Evolutionary conservation across 345 rosid genomes (phyloP).

Genomic region (Carallia brachiata): DNA sequence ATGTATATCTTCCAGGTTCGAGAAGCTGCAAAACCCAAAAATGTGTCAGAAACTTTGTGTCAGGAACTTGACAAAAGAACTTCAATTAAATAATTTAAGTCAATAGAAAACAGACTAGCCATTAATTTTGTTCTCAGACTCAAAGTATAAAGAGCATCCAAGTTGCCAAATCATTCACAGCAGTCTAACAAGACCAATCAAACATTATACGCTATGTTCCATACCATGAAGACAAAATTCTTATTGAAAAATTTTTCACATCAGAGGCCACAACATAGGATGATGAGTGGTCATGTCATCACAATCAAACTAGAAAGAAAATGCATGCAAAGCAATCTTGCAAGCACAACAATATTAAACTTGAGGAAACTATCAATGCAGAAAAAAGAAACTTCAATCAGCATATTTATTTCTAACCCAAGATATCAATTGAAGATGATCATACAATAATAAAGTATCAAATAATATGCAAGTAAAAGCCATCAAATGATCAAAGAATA

Average conservation of each 20-base stretch:
- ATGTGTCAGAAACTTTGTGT: not conserved
- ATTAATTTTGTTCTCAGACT: not conserved
- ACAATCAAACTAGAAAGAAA: not conserved
- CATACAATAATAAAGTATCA: not conserved
- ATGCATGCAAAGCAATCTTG: not conserved
- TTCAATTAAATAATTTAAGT: slow-evolving; percentile 1
- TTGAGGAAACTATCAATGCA: not conserved
- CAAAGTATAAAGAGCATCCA: too few relatives aligned
- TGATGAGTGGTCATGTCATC: too few relatives aligned
- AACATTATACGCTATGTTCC: not conserved
- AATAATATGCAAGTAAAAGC: not conserved
- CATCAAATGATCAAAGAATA: not conserved
- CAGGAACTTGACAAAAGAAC: slow-evolving; percentile 3
- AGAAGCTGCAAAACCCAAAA: slow-evolving; percentile 63
- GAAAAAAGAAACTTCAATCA: not conserved
- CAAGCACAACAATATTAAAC: not conserved
- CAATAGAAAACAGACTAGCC: slow-evolving; percentile 3
- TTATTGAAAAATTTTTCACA: too few relatives aligned
- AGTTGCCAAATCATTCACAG: not conserved
- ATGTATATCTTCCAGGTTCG: slow-evolving; percentile 87
- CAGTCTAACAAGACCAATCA: not conserved
- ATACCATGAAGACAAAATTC: too few relatives aligned
- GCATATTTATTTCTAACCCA: not conserved
- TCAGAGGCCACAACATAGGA: too few relatives aligned
- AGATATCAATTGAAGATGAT: not conserved